A percentile compares a stretch with the other conserved stretches of the same genome.
phyloP scores from a whole-genome alignment of 2,329 filamentous ascomycete genomes.

The Dactylellina haptotyla region DNA sequence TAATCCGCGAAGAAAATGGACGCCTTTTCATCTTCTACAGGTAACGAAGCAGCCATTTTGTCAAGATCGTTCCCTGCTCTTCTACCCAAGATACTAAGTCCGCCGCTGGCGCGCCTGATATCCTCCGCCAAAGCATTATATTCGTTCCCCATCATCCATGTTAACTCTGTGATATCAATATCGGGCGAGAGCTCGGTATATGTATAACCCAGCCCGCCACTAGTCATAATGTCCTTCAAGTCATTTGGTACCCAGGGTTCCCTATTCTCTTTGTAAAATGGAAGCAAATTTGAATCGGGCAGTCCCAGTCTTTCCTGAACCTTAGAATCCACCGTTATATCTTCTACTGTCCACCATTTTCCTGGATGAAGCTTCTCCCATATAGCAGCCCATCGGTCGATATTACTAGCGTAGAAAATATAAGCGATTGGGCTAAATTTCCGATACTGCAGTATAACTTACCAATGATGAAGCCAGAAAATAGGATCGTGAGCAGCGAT shows the following conservation, averaged over 20 bases:
- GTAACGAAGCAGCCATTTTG: background rate
- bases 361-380: conserved; percentile 21
- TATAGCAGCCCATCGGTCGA: conserved; percentile 32
- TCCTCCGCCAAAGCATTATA: conserved; percentile 10
- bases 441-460: background rate
- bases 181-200: background rate
- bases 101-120: background rate
- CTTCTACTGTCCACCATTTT: background rate
- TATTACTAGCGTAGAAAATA: conserved; percentile 5
- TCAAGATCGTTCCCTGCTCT: background rate
- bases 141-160: background rate
- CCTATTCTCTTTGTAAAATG: background rate
- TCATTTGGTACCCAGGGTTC: background rate
- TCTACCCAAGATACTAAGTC: background rate
- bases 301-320: background rate
- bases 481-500: conserved; percentile 46
- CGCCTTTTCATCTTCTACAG: background rate
- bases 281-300: background rate
- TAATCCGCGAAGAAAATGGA: background rate
- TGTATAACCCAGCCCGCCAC: conserved; percentile 5
- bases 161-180: background rate
- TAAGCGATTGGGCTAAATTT: background rate
- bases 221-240: background rate
- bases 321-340: background rate
- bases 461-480: conserved; percentile 46